Evolutionary conservation across 2,329 filamentous ascomycete genomes (phyloP).

Genomic region (Anisogramma anomala): DNA sequence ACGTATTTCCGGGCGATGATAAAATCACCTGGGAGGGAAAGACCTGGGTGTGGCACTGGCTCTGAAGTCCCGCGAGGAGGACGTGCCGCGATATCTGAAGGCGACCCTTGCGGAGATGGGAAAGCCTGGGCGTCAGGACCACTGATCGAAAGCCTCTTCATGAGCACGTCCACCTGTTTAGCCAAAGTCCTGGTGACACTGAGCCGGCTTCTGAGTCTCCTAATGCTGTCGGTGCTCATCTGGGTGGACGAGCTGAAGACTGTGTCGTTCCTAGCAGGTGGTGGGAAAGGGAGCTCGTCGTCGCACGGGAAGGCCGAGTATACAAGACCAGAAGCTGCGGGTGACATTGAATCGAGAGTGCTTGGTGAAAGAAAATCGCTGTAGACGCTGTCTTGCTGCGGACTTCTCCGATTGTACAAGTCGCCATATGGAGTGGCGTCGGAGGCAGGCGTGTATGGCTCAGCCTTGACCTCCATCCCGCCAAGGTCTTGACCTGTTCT

Average conservation of each 20-base stretch:
- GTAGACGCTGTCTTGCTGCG: conserved; percentile 2
- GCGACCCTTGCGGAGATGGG: conserved; percentile 5
- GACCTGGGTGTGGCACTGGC: conserved; percentile 16
- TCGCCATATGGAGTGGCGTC: conserved; percentile 7
- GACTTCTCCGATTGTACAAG: conserved; percentile 2
- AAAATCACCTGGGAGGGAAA: conserved; percentile 39
- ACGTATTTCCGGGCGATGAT: conserved; percentile 23
- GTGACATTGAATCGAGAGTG: conserved; percentile 7
- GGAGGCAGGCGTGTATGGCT: conserved; percentile 8
- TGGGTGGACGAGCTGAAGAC: conserved; percentile 29
- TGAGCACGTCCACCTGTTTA: conserved; percentile 24
- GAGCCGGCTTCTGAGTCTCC: conserved; percentile 22
- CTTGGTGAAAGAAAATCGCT: conserved; percentile 8
- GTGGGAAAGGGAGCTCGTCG: conserved; percentile 12
- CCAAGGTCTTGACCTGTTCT: conserved; percentile 11
- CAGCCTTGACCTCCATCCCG: conserved; percentile 4
- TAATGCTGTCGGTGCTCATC: conserved; percentile 26
- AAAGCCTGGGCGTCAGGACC: conserved; percentile 5
- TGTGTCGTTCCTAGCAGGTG: conserved; percentile 22
- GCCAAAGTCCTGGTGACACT: conserved; percentile 12
- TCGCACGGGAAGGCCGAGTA: conserved; percentile 7
- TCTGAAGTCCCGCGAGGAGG: conserved; percentile 3
- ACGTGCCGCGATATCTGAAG: conserved; percentile 15
- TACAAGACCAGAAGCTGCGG: background rate
- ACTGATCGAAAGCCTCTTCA: conserved; percentile 21